Percentiles rank a stretch among this genome's conserved stretches.
phyloP scores from a whole-genome alignment of 1,284 basidiomycete genomes.

The Ganoderma boninense region DNA sequence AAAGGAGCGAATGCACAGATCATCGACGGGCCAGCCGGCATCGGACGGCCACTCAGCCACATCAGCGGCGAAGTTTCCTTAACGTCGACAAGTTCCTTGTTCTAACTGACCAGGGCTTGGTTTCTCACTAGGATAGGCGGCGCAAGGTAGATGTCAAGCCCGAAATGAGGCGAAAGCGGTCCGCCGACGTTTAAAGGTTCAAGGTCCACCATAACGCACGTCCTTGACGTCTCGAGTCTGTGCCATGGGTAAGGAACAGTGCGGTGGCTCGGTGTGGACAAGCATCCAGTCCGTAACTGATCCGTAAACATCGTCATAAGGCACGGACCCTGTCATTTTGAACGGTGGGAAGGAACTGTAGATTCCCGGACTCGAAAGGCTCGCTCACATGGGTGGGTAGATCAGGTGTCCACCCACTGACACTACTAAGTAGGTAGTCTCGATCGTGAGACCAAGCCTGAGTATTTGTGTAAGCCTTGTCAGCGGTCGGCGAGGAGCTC shows the following conservation, averaged over 20 bases:
- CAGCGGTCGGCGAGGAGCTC: background rate
- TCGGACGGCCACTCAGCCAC: background rate
- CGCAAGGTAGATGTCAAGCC: background rate
- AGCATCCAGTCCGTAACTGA: background rate
- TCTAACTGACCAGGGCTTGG: background rate
- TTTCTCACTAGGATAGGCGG: background rate
- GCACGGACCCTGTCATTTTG: background rate
- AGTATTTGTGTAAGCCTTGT: background rate
- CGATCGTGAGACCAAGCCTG: background rate
- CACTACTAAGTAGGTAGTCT: background rate
- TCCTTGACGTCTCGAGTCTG: background rate
- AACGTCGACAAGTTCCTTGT: background rate
- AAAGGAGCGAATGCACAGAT: background rate
- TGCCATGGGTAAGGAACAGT: background rate
- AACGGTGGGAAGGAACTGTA: conserved; percentile 1
- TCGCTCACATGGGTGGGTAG: background rate
- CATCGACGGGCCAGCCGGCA: background rate
- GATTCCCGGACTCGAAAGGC: background rate
- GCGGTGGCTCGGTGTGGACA: background rate
- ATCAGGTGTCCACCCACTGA: background rate
- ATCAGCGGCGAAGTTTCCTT: background rate
- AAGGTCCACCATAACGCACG: background rate
- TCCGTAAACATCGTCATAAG: background rate
- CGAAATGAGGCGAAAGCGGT: background rate
- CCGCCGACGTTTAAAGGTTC: background rate